These are phyloP conservation scores for Dactylellina haptotyla DNA, from an alignment of 2,329 filamentous ascomycete species.

Conservation along the genomic window DNA sequence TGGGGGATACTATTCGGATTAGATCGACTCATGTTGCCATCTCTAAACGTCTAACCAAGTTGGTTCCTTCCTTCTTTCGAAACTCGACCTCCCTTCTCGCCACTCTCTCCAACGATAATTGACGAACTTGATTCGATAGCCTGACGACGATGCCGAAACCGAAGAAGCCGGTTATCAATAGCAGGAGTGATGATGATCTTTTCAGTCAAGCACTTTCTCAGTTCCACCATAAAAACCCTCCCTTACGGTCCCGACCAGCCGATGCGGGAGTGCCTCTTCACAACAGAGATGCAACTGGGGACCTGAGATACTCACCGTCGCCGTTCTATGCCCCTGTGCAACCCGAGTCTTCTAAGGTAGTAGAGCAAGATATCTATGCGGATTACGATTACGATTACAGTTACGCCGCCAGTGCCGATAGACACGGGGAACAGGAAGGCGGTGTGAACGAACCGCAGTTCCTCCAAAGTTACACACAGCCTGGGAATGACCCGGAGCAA, in stretches of 20 bases:
- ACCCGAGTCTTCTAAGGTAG: not conserved
- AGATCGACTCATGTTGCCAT: too few species aligned
- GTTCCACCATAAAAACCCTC: slow-evolving; percentile 24
- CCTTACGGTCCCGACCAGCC: slow-evolving; percentile 2
- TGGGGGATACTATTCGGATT: too few species aligned
- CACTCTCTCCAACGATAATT: not conserved
- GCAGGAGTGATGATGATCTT: slow-evolving; percentile 3
- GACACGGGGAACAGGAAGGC: slow-evolving; percentile 1
- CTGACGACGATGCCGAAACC: slow-evolving; percentile 17
- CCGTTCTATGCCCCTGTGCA: slow-evolving; percentile 19
- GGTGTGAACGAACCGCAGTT: not conserved
- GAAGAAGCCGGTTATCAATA: not conserved
- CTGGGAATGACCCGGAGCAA: not conserved
- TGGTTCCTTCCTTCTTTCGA: too few species aligned
- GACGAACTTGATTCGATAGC: not conserved
- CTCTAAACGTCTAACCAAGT: too few species aligned
- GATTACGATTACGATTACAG: not conserved
- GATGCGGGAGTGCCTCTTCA: slow-evolving; percentile 17
- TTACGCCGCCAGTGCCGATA: too few species aligned
- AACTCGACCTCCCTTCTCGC: too few species aligned
- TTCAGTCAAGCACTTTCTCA: slow-evolving; percentile 7
- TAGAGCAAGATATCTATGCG: not conserved
- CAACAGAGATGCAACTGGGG: not conserved
- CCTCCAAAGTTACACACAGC: not conserved
- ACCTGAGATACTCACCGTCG: slow-evolving; percentile 34